Conservation (phyloP, 2,329 filamentous ascomycete species). For the Hypocreales sp. region DNA sequence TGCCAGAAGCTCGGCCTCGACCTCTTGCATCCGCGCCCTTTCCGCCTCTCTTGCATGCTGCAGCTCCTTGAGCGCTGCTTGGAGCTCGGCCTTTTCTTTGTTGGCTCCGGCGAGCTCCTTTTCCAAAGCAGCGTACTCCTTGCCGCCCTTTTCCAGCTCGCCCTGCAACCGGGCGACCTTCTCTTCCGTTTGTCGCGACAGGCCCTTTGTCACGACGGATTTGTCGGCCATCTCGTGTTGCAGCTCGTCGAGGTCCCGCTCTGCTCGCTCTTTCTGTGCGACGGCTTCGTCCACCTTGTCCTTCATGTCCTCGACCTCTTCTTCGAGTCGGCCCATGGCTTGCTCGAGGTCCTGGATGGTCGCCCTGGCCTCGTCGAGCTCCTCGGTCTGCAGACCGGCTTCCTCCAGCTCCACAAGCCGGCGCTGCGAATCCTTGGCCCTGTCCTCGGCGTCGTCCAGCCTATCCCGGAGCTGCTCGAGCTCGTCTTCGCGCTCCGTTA, state of each 20-base stretch:
- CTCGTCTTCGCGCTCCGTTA: conserved; percentile 63
- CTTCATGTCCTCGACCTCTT: conserved; percentile 37
- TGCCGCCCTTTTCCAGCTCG: conserved; percentile 40
- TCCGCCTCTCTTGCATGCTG: conserved; percentile 18
- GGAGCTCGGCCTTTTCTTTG: conserved; percentile 28
- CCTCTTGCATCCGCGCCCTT: conserved; percentile 34
- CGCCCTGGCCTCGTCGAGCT: conserved; percentile 39
- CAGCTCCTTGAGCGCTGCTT: conserved; percentile 25
- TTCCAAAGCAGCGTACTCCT: conserved; percentile 35
- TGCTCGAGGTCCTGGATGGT: conserved; percentile 44
- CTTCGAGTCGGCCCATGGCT: conserved; percentile 35
- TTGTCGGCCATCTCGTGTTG: conserved; percentile 70
- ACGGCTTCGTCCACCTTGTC: conserved; percentile 37
- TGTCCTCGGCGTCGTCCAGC: conserved; percentile 37
- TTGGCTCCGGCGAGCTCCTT: conserved; percentile 31
- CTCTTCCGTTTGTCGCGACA: conserved; percentile 62
- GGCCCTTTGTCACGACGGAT: conserved; percentile 58
- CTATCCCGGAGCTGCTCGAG: conserved; percentile 49
- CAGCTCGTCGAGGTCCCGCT: conserved; percentile 46
- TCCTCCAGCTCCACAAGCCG: conserved; percentile 40
- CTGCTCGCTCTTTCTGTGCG: conserved; percentile 38
- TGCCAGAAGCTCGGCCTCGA: conserved; percentile 42
- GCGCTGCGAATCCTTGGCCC: conserved; percentile 38
- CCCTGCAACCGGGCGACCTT: conserved; percentile 50
- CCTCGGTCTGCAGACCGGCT: conserved; percentile 32